Base-by-base conservation (phyloP, 305 asterid species). In the Solanum hybrid region DNA sequence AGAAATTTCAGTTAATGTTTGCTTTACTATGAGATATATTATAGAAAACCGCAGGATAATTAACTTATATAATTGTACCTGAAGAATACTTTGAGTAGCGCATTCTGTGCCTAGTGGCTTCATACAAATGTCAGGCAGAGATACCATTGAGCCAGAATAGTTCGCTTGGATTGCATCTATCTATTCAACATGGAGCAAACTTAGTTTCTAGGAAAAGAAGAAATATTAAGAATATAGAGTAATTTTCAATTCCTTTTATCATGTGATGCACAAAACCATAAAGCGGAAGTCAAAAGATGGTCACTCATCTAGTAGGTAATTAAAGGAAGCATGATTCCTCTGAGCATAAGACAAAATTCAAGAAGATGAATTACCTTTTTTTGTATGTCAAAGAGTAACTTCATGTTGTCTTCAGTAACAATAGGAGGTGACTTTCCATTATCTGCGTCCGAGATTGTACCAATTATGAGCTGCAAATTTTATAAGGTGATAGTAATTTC, bases 21-120 rank as follows among this genome's bases (percentile, higher is more conserved):
- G 20, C 42, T 84, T 51, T 57, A 84, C 29, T 29, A 51, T 5
- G 87, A 84, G 74, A 46, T 46, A 83, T 29, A 83, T 46, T 18
- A 46, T 42, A 29, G 28, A 46, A 80, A 83, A 83, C 28, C 10
- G 11, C 69, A 42, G 71, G 57, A 83, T 51, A 51, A 84, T 18
- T 11, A 84, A 51, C 29, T 84, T 46, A 51, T 46, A 67, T 87
- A 73, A 75, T 73, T 89, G 42, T 92, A 97, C 99, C 99, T 98
- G 99, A 92, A 98, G 98, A 92, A 98, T 93, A 90, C 97, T 98
- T 94, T 98, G 99, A 82, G 99, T 97, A 87, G 99, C 99, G 92
- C 99, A 98, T 90, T 95, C 99, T 81, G 91, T 93, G 90, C 99
- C 99, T 33, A 98, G 99, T 78, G 99, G 99, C 95, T 98, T 98